These are phyloP conservation scores for Lecanicillium sp. DNA, from an alignment of 2,329 filamentous ascomycete genomes.

Conservation along the genomic window DNA sequence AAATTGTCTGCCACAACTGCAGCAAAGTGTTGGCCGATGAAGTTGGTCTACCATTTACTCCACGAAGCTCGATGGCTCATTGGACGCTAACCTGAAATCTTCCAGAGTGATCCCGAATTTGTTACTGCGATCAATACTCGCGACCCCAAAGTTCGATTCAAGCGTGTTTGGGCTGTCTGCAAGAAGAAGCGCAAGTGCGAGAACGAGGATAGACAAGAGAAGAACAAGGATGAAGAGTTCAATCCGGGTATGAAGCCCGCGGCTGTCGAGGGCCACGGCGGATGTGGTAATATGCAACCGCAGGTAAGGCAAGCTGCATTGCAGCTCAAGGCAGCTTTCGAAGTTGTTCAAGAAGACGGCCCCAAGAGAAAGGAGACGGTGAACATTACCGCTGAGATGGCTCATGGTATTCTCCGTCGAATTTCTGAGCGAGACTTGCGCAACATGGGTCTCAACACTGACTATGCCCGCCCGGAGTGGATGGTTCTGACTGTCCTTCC, in stretches of 20 bases:
- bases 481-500: slow-evolving; percentile 94
- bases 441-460: slow-evolving; percentile 84
- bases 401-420: slow-evolving; percentile 76
- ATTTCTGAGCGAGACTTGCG: slow-evolving; percentile 75
- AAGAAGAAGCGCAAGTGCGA: slow-evolving; percentile 83
- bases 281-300: slow-evolving; percentile 87
- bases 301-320: slow-evolving; percentile 81
- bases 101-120: slow-evolving; percentile 75
- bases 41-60: slow-evolving; percentile 68
- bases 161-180: slow-evolving; percentile 83
- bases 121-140: slow-evolving; percentile 71
- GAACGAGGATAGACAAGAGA: slow-evolving; percentile 62
- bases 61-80: slow-evolving; percentile 42
- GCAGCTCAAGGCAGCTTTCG: slow-evolving; percentile 67
- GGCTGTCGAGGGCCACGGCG: slow-evolving; percentile 58
- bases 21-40: slow-evolving; percentile 95
- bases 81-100: slow-evolving; percentile 53
- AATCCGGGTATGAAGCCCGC: slow-evolving; percentile 51
- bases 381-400: slow-evolving; percentile 73
- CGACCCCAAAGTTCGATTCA: slow-evolving; percentile 91
- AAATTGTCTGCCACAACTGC: slow-evolving; percentile 98
- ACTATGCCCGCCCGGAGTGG: slow-evolving; percentile 96
- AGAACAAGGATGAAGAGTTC: slow-evolving; percentile 61
- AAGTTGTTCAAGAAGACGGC: slow-evolving; percentile 60
- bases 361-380: slow-evolving; percentile 69